phyloP scores from a whole-genome alignment of 495 filamentous ascomycete species.

The Jackrogersella minutella region DNA sequence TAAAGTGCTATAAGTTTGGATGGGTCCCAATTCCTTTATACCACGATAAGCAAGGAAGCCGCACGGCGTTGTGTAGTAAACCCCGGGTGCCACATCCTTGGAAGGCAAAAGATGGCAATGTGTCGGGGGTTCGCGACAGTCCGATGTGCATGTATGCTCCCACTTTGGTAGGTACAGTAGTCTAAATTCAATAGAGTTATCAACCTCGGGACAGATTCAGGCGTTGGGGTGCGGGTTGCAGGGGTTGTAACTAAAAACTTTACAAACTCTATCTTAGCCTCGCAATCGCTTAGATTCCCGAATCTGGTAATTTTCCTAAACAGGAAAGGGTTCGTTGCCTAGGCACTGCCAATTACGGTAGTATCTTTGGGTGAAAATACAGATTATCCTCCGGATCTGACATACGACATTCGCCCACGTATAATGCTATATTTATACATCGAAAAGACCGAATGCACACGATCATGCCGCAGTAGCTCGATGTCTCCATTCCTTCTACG shows the following conservation, averaged over 20 bases:
- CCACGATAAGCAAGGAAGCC: not conserved
- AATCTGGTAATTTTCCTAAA: slow-evolving; percentile 4
- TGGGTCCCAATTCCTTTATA: slow-evolving; percentile 22
- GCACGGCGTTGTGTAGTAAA: slow-evolving; percentile 9
- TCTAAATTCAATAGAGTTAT: slow-evolving; percentile 1
- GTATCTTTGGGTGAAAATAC: not conserved
- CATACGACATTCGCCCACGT: slow-evolving; percentile 7
- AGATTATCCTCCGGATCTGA: not conserved
- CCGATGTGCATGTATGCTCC: slow-evolving; percentile 1
- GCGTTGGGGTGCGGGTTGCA: not conserved
- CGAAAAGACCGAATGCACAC: not conserved
- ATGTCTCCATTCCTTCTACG: slow-evolving; percentile 4
- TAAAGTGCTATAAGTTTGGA: not conserved
- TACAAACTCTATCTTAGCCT: slow-evolving; percentile 13
- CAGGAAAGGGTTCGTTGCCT: not conserved
- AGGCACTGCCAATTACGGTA: slow-evolving; percentile 2
- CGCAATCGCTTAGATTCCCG: slow-evolving; percentile 12
- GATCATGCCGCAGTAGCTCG: not conserved
- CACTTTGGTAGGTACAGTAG: slow-evolving; percentile 8
- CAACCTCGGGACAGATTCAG: not conserved
- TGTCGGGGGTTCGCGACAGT: not conserved
- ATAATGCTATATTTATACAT: slow-evolving; percentile 7
- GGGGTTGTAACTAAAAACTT: not conserved
- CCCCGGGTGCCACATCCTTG: slow-evolving; percentile 3
- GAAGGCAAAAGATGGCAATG: not conserved